These are phyloP conservation scores for Lepiota subincarnata DNA, from an alignment of 768 basidiomycete species.

Conservation along the genomic window DNA sequence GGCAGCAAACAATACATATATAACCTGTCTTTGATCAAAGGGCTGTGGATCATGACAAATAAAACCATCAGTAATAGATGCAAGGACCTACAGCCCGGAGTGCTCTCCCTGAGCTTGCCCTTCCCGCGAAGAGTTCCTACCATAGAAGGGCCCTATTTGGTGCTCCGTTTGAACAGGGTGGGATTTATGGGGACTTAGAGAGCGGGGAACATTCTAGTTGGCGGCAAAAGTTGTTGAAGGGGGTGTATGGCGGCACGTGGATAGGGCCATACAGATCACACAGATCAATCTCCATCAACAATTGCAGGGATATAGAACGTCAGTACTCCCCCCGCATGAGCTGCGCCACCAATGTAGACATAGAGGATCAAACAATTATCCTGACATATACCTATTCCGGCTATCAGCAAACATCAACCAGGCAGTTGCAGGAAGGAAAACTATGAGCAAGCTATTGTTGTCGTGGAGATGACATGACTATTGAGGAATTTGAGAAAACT, in stretches of 20 bases:
- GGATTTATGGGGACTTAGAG: background rate
- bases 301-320: conserved; percentile 87
- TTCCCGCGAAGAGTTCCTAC: too few species aligned
- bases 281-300: conserved; percentile 42
- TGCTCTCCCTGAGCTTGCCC: too few species aligned
- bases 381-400: conserved; percentile 65
- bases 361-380: conserved; percentile 84
- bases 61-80: too few species aligned
- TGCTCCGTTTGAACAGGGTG: background rate
- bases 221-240: background rate
- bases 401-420: background rate
- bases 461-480: conserved; percentile 74
- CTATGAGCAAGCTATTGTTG: conserved; percentile 78
- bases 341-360: conserved; percentile 80
- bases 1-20: too few species aligned
- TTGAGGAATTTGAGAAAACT: conserved; percentile 81
- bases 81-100: too few species aligned
- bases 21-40: too few species aligned
- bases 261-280: background rate
- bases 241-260: background rate
- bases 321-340: conserved; percentile 74
- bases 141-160: too few species aligned
- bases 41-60: too few species aligned
- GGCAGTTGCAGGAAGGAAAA: background rate
- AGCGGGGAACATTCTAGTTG: too few species aligned